A percentile compares a stretch with the other conserved stretches of the same genome.
These are phyloP conservation scores for Globisporangium orthogonon DNA, from an alignment of 352 stramenopile species.

Conservation along the genomic window DNA sequence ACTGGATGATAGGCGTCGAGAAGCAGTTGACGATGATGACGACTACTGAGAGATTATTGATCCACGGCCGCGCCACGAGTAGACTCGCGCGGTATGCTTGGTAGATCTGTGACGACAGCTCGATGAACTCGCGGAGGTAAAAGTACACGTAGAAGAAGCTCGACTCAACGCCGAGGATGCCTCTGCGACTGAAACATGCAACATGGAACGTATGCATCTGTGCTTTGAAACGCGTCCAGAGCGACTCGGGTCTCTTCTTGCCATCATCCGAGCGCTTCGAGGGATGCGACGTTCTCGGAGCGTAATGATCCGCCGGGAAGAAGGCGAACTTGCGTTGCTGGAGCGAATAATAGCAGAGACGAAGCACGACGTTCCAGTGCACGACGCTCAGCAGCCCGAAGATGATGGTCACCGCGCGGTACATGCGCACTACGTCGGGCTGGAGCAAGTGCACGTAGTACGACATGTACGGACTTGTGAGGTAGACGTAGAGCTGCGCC, in stretches of 20 bases:
- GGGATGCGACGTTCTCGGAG: background rate
- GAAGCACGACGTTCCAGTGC: conserved; percentile 17
- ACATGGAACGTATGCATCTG: conserved; percentile 3
- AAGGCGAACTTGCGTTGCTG: conserved; percentile 16
- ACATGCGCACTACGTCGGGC: conserved; percentile 13
- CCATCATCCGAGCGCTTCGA: background rate
- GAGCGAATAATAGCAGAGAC: conserved; percentile 16
- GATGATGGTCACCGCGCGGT: conserved; percentile 16
- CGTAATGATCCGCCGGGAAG: conserved; percentile 3
- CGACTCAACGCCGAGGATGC: conserved; percentile 28
- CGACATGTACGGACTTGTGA: conserved; percentile 13
- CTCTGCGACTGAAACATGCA: conserved; percentile 13
- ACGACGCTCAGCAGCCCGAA: conserved; percentile 22
- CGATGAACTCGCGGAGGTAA: conserved; percentile 28
- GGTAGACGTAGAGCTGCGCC: conserved; percentile 18
- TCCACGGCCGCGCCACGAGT: conserved; percentile 34
- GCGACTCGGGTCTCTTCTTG: background rate
- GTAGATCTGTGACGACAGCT: conserved; percentile 33
- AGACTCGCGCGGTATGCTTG: conserved; percentile 40
- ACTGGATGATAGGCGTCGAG: conserved; percentile 11
- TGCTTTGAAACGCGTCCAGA: conserved; percentile 1
- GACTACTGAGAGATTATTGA: conserved; percentile 39
- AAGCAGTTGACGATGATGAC: conserved; percentile 27
- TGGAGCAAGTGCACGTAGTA: conserved; percentile 24
- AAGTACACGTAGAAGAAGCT: conserved; percentile 25